Evolutionary conservation across 192 early-diverging fungal species (phyloP).

Genomic region (Gaertneriomyces semiglobifer): DNA sequence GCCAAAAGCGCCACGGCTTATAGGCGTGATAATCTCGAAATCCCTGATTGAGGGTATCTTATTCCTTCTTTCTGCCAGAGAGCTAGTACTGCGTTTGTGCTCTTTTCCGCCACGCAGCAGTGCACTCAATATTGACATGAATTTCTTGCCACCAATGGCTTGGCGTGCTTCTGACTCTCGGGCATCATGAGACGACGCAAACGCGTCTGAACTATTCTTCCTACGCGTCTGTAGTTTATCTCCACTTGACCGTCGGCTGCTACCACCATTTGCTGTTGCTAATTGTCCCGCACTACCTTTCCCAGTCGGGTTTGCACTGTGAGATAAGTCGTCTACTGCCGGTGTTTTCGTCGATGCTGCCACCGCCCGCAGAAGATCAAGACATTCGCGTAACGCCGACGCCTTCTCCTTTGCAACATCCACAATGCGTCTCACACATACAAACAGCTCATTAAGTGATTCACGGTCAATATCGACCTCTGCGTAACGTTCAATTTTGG

Average conservation of each 20-base stretch:
- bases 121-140: slow-evolving; percentile 73
- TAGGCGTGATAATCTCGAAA: slow-evolving; percentile 92
- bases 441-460: slow-evolving; percentile 25
- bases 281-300: too few species aligned
- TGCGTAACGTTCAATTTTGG: slow-evolving; percentile 22
- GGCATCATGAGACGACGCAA: too few species aligned
- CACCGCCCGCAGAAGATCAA: slow-evolving; percentile 17
- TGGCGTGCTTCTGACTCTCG: background rate
- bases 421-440: slow-evolving; percentile 23
- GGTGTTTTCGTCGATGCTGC: background rate
- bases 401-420: slow-evolving; percentile 33
- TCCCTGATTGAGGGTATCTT: slow-evolving; percentile 82
- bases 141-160: slow-evolving; percentile 37
- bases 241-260: too few species aligned
- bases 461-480: slow-evolving; percentile 20
- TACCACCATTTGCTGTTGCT: too few species aligned
- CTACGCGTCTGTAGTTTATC: too few species aligned
- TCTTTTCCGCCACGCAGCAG: slow-evolving; percentile 53
- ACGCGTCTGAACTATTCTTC: too few species aligned
- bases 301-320: too few species aligned
- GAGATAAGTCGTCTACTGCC: too few species aligned
- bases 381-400: slow-evolving; percentile 9
- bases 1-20: slow-evolving; percentile 93
- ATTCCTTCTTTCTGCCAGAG: slow-evolving; percentile 27
- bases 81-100: slow-evolving; percentile 20